Conservation (phyloP, 2,329 filamentous ascomycete species). For the Ophiostoma triangulosporum region DNA sequence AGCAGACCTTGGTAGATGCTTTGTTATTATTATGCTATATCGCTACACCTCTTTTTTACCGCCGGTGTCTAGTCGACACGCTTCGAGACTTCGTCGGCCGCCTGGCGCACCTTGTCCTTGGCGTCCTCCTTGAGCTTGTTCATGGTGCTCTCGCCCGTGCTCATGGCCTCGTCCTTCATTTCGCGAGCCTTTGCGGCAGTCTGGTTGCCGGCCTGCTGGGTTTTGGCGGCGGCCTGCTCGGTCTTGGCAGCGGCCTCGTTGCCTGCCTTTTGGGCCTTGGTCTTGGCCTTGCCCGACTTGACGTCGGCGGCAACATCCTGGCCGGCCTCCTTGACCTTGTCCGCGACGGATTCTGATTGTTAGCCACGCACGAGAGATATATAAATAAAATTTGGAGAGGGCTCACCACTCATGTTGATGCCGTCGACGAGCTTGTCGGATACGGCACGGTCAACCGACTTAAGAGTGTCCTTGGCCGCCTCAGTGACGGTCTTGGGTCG, state of each 20-base stretch:
- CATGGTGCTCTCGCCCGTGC: slow-evolving; percentile 21
- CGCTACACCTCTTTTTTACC: background rate
- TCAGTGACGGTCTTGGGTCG: slow-evolving; percentile 28
- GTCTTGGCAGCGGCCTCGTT: slow-evolving; percentile 26
- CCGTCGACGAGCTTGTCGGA: slow-evolving; percentile 48
- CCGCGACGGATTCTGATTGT: slow-evolving; percentile 22
- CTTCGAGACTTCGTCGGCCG: slow-evolving; percentile 26
- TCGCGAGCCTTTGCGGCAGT: slow-evolving; percentile 33
- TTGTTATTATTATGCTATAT: background rate
- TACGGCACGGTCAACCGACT: slow-evolving; percentile 45
- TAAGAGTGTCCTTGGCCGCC: slow-evolving; percentile 42
- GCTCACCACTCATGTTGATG: slow-evolving; percentile 43
- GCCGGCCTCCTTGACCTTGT: slow-evolving; percentile 35
- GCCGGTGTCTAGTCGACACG: background rate
- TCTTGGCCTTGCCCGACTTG: slow-evolving; percentile 17
- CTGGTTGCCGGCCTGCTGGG: slow-evolving; percentile 12
- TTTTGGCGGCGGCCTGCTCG: slow-evolving; percentile 17
- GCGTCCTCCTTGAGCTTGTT: slow-evolving; percentile 21
- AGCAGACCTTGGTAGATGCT: background rate
- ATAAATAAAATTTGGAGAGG: background rate
- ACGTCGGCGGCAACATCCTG: too few relatives aligned
- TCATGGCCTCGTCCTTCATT: slow-evolving; percentile 14
- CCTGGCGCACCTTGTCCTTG: slow-evolving; percentile 28
- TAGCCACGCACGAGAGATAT: background rate
- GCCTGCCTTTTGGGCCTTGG: slow-evolving; percentile 10